Conservation (phyloP, 2,329 filamentous ascomycete species). For the Fusarium sp. region DNA sequence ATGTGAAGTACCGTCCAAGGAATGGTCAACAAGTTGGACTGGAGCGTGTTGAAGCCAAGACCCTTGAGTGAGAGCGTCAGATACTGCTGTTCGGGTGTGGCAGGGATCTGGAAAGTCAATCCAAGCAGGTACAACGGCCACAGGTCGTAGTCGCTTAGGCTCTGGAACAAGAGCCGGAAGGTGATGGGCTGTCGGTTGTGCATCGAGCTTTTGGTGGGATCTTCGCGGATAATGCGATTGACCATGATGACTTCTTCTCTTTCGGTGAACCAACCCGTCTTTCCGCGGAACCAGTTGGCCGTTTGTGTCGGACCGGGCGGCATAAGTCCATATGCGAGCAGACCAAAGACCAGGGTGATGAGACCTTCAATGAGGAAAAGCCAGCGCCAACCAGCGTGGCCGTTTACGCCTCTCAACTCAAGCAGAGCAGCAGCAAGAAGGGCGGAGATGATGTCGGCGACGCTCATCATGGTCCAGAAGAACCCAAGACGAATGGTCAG, state of each 20-base stretch:
- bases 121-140: constrained; percentile 69
- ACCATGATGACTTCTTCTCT: constrained; percentile 70
- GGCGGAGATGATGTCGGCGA: background rate
- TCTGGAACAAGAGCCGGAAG: constrained; percentile 63
- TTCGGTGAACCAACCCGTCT: constrained; percentile 57
- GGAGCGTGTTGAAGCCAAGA: constrained; percentile 73
- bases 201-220: constrained; percentile 72
- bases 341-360: background rate
- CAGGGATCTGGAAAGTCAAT: constrained; percentile 63
- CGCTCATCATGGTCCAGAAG: background rate
- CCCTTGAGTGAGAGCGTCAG: constrained; percentile 68
- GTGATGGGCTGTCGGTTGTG: constrained; percentile 68
- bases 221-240: constrained; percentile 70
- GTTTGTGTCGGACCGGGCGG: constrained; percentile 59
- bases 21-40: constrained; percentile 76
- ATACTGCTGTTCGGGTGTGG: constrained; percentile 62
- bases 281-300: constrained; percentile 67
- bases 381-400: background rate
- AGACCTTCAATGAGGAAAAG: background rate
- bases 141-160: constrained; percentile 71
- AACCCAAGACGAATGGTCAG: background rate
- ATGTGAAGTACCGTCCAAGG: constrained; percentile 48
- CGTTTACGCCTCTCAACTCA: background rate
- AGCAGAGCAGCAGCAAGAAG: background rate
- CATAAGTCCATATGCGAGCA: constrained; percentile 45